Percentiles rank a stretch among this genome's conserved stretches.
Evolutionary conservation across 2,329 filamentous ascomycete species (phyloP).

Genomic region (Trichoderma atrobrunneum): DNA sequence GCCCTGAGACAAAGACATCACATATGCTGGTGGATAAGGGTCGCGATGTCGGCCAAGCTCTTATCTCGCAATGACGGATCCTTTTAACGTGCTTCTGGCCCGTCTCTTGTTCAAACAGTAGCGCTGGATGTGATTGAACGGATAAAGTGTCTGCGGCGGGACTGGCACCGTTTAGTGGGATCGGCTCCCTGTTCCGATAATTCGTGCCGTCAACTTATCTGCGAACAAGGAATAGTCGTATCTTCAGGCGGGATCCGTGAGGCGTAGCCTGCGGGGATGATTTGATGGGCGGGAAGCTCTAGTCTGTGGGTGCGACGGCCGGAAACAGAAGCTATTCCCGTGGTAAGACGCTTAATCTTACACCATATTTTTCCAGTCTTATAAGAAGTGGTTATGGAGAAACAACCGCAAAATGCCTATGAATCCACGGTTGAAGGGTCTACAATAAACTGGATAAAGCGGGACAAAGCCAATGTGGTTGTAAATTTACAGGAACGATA

Average conservation of each 20-base stretch:
- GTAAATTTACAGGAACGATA: background rate
- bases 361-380: background rate
- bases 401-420: background rate
- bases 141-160: background rate
- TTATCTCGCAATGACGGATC: slow-evolving; percentile 14
- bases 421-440: background rate
- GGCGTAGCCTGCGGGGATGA: background rate
- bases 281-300: background rate
- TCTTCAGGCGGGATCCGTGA: background rate
- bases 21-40: background rate
- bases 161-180: background rate
- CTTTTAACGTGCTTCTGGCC: slow-evolving; percentile 7
- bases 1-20: background rate
- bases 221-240: background rate
- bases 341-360: background rate
- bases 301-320: background rate
- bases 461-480: background rate
- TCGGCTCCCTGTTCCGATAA: background rate
- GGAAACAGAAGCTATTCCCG: background rate
- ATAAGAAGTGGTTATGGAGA: background rate
- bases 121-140: background rate
- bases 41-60: background rate
- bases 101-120: background rate
- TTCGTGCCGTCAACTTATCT: background rate
- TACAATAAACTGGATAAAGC: background rate